Evolutionary conservation across 2,329 filamentous ascomycete species (phyloP), one percentile per base, ranked within the genome.

Genomic region (Didymella arachidicola): DNA sequence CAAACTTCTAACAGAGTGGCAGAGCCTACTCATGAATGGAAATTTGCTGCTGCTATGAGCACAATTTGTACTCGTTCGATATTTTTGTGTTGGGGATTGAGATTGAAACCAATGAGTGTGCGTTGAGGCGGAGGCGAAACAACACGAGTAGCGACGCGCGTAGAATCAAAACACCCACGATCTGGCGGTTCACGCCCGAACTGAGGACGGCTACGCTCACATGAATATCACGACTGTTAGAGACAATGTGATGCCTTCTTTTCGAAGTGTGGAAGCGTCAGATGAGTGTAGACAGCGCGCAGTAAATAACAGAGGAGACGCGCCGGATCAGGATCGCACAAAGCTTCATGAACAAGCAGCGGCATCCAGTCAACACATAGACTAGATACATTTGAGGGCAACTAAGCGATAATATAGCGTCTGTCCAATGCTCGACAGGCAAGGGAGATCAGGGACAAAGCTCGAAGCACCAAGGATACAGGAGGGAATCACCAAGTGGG

Each of bases 131-230:
- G 42, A 34, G 38, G 46, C 57, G 48, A 60, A 60, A 60, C 57
- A 48, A 55, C 57, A 39, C 51, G 46, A 59, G 46, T 42, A 36
- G 57, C 41, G 57, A 47, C 57, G 57, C 57, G 57, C 36, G 34
- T n/a, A 11, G 25, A 51, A 52, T 48, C 47, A 60, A 52, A 52
- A 59, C 52, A 52, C 25, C 41, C 42, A 19, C 16, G 11, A 48
- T 39, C 34, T 19, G 27, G 5, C 27, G 11, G 5, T 27, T 22
- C 12, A 27, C 30, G 19, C 4, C 16, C 19, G 8, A 36, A 12
- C 36, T 1, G 14, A 29, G 18, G 27, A 18, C 10, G 12, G 29
- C 6, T 34, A 25, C n/a, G 19, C 1, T 25, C 19, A 39, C 10
- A 10, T 30, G 19, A 47, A 18, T 19, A 36, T 30, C 16, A 19